phyloP scores from a whole-genome alignment of 768 basidiomycete genomes.

The Tylopilus vinaceipallidus region DNA sequence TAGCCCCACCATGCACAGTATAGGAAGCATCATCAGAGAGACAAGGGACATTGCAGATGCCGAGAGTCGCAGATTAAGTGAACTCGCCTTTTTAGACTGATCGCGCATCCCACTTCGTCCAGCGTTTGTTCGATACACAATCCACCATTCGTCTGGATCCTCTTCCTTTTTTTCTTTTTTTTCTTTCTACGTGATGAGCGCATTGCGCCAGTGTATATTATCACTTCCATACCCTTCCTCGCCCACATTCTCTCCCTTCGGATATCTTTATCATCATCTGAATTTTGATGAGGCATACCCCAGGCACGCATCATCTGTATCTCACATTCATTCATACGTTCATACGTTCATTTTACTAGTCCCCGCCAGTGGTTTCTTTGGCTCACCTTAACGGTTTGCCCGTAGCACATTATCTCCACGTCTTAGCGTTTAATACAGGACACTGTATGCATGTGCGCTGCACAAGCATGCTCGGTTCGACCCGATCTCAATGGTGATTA shows the following conservation, averaged over 20 bases:
- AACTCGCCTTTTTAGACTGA: constrained; percentile 62
- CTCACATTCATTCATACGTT: constrained; percentile 18
- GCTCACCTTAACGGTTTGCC: constrained; percentile 4
- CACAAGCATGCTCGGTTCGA: neutral
- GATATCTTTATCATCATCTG: constrained; percentile 9
- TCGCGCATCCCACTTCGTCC: too few species aligned
- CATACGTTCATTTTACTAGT: constrained; percentile 8
- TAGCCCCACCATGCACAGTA: constrained; percentile 57
- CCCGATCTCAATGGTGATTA: neutral
- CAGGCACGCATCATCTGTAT: constrained; percentile 2
- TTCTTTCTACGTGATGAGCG: constrained; percentile 1
- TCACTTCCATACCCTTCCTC: neutral
- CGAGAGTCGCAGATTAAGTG: constrained; percentile 66
- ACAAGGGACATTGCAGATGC: constrained; percentile 59
- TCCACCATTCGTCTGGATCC: neutral
- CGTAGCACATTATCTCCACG: neutral
- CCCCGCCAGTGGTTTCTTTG: neutral
- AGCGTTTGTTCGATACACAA: too few species aligned
- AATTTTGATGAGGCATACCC: constrained; percentile 2
- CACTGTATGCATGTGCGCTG: neutral
- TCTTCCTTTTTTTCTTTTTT: neutral
- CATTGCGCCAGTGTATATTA: constrained; percentile 1
- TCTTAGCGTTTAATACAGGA: neutral
- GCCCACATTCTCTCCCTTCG: neutral
- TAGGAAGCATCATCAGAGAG: constrained; percentile 54